Conservation (phyloP, 2,329 filamentous ascomycete species). For the Aspergillus sp. region DNA sequence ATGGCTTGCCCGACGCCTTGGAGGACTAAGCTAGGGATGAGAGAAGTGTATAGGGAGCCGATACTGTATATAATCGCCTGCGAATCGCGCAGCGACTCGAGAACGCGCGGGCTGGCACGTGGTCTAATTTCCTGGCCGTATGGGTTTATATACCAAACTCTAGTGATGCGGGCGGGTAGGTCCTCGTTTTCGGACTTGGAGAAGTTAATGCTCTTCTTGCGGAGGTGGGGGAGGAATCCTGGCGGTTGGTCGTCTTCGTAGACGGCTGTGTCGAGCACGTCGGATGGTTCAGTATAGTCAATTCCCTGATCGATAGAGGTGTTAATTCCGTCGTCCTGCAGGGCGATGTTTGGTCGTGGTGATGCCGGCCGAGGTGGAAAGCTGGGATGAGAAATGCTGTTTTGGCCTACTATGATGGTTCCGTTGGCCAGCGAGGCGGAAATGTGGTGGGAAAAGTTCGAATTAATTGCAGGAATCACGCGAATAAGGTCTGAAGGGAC, state of each 20-base stretch:
- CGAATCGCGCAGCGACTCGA: conserved; percentile 65
- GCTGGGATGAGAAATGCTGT: conserved; percentile 85
- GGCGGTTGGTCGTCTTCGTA: conserved; percentile 50
- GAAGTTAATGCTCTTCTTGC: conserved; percentile 79
- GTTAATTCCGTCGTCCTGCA: conserved; percentile 30
- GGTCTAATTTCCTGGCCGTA: conserved; percentile 96
- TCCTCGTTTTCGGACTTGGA: conserved; percentile 79
- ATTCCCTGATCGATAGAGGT: conserved; percentile 20
- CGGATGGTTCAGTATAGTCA: conserved; percentile 30
- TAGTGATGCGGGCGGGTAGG: conserved; percentile 71
- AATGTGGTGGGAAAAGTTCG: conserved; percentile 94
- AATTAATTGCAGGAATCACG: conserved; percentile 88
- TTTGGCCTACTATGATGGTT: conserved; percentile 81
- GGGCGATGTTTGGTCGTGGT: conserved; percentile 32
- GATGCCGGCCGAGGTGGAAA: conserved; percentile 30
- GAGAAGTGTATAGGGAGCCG: conserved; percentile 87
- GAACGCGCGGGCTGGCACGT: conserved; percentile 75
- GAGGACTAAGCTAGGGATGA: conserved; percentile 79
- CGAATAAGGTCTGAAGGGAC: conserved; percentile 70
- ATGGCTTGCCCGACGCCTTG: conserved; percentile 71
- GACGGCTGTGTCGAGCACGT: conserved; percentile 34
- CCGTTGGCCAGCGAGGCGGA: conserved; percentile 77
- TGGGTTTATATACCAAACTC: conserved; percentile 97
- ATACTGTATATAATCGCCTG: conserved; percentile 84
- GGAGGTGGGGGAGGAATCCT: conserved; percentile 73